Percentiles rank a stretch among this genome's conserved stretches.
Conservation (phyloP, 768 basidiomycete genomes). For the Phlebiopsis flavidoalba region DNA sequence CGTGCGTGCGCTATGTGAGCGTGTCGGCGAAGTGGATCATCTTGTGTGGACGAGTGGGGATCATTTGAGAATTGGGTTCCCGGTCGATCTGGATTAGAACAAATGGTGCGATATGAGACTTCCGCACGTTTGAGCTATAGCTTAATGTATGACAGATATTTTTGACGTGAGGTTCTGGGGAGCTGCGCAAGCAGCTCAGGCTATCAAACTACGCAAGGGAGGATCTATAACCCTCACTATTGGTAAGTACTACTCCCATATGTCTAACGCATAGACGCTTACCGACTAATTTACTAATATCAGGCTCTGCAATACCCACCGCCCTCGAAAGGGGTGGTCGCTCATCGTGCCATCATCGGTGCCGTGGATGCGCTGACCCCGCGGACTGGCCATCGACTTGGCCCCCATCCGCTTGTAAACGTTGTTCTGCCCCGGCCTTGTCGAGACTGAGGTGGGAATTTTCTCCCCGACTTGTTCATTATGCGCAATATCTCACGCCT, state of each 20-base stretch:
- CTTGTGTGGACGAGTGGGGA: constrained; percentile 3
- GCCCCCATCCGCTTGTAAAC: constrained; percentile 8
- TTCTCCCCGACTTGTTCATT: neutral
- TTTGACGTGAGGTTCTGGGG: constrained; percentile 9
- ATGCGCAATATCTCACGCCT: neutral
- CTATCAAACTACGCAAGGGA: constrained; percentile 1
- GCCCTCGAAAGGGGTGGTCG: neutral
- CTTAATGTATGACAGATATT: neutral
- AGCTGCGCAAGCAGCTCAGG: constrained; percentile 1
- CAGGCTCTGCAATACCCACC: neutral
- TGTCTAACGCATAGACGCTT: neutral
- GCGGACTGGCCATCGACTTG: constrained; percentile 5
- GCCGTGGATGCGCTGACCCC: constrained; percentile 1
- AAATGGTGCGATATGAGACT: neutral
- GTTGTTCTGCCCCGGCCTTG: constrained; percentile 4
- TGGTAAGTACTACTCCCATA: neutral
- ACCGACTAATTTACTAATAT: too few species aligned
- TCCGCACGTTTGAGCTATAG: neutral
- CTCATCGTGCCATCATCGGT: neutral
- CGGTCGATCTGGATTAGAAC: neutral
- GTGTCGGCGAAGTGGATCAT: constrained; percentile 8
- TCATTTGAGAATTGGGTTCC: neutral
- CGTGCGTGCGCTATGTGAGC: neutral
- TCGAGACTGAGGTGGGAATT: neutral
- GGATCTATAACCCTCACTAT: constrained; percentile 6